phyloP scores from a whole-genome alignment of 2,329 filamentous ascomycete species.

The Orbilia quercus region DNA sequence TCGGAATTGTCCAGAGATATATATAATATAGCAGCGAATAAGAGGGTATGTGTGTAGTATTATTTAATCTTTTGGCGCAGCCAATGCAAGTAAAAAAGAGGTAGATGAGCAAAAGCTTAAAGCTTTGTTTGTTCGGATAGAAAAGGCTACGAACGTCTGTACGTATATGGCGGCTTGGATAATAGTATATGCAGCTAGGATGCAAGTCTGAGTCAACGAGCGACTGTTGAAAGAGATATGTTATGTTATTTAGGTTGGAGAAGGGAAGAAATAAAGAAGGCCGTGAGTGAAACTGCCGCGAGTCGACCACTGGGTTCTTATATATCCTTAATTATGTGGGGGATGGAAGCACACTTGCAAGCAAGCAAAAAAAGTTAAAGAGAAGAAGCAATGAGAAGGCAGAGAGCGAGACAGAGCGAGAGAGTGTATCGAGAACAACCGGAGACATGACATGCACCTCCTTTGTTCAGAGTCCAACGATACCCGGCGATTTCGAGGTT shows the following conservation, averaged over 20 bases:
- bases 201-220: constrained; percentile 57
- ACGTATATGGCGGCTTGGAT: constrained; percentile 33
- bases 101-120: constrained; percentile 5
- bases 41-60: constrained; percentile 5
- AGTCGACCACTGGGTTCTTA: constrained; percentile 53
- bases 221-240: constrained; percentile 47
- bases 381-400: constrained; percentile 23
- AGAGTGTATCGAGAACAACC: constrained; percentile 33
- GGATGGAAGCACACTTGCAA: constrained; percentile 29
- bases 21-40: background rate
- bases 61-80: constrained; percentile 32
- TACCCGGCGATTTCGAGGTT: constrained; percentile 49
- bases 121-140: constrained; percentile 52
- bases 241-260: no score
- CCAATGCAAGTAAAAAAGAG: constrained; percentile 30
- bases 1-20: no score
- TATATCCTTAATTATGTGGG: constrained; percentile 44
- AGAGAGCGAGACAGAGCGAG: background rate
- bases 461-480: constrained; percentile 54
- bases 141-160: constrained; percentile 51
- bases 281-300: constrained; percentile 51
- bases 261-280: constrained; percentile 40
- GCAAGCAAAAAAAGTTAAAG: no score
- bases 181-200: constrained; percentile 52
- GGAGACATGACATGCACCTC: constrained; percentile 52